Evolutionary conservation across 1,284 basidiomycete species (phyloP), one percentile per base, ranked within the genome.

Genomic region (Gymnopus androsaceus): DNA sequence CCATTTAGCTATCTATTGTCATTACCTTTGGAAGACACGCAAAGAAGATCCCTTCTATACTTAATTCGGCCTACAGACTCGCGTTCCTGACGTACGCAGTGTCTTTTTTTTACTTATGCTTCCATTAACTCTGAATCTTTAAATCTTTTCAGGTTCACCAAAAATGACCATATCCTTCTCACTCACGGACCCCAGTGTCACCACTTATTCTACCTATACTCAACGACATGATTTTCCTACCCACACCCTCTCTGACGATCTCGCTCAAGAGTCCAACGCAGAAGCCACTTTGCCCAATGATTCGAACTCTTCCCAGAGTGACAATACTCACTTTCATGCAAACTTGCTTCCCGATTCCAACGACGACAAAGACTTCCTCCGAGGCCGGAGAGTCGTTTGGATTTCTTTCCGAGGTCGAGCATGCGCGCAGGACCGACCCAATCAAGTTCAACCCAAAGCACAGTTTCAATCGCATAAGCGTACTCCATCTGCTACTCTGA

Each of bases 341-440:
- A 41, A 27, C 31, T 51, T 23, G 17, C 5, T 52, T 21, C 36
- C 28, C 30, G 25, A 19, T 15, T 41, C 25, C n/a, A 23, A 30
- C 17, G 38, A 50, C 30, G 25, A n/a, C 14, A 28, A 50, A 9
- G 37, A 9, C 17, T 54, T 4, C 59, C 59, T 47, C 56, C 59
- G 4, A 47, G 59, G n/a, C 56, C 59, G 36, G 53, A 37, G 8
- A 60, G 55, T 34, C 59, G 55, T 4, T 33, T 60, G 25, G 59
- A 54, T 31, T 60, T 60, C 11, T 14, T 50, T 38, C 14, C 7
- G 33, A 33, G 30, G 36, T 28, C 33, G 14, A 41, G 33, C 7
- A 40, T 9, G 9, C 38, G 11, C 9, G 17, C 25, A 34, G 27
- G 40, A 38, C n/a, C 7, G 9, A 36, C 41, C 14, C 21, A 5